A percentile compares a stretch with the other conserved stretches of the same genome.
phyloP scores from a whole-genome alignment of 1,284 basidiomycete species.

The Boletellus dicymbophilus region DNA sequence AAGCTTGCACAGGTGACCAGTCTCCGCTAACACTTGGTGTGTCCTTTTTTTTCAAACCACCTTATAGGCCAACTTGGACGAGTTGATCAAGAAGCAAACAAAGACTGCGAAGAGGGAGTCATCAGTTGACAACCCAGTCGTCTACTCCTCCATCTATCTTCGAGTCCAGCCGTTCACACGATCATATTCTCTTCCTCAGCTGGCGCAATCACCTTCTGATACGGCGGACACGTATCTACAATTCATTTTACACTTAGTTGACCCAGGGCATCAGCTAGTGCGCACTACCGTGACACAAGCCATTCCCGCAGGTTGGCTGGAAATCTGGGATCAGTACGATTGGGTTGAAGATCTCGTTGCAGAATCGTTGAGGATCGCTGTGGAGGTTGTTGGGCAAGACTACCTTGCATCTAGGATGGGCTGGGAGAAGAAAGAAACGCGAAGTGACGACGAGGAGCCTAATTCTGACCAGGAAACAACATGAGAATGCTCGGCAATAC shows the following conservation, averaged over 20 bases:
- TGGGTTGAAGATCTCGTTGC: constrained; percentile 96
- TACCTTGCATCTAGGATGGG: constrained; percentile 84
- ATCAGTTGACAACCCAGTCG: constrained; percentile 70
- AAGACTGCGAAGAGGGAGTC: constrained; percentile 41
- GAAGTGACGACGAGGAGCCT: constrained; percentile 3
- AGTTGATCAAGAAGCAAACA: constrained; percentile 67
- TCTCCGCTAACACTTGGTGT: background rate
- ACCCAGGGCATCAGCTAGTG: constrained; percentile 77
- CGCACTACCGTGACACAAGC: constrained; percentile 82
- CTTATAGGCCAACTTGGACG: constrained; percentile 74
- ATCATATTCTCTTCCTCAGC: constrained; percentile 48
- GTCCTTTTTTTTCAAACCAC: background rate
- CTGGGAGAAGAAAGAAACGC: constrained; percentile 46
- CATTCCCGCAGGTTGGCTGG: constrained; percentile 80
- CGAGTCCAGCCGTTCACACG: constrained; percentile 89
- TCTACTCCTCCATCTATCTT: constrained; percentile 90
- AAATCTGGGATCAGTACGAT: constrained; percentile 88
- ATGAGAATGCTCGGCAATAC: constrained; percentile 14
- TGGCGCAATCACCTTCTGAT: constrained; percentile 22
- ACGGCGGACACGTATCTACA: constrained; percentile 61
- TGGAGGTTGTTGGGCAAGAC: constrained; percentile 88
- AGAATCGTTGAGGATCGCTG: constrained; percentile 77
- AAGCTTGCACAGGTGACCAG: constrained; percentile 72
- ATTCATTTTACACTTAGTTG: constrained; percentile 83
- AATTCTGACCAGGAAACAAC: constrained; percentile 7